phyloP scores from a whole-genome alignment of 768 basidiomycete genomes.

The Amanita polypyramis region DNA sequence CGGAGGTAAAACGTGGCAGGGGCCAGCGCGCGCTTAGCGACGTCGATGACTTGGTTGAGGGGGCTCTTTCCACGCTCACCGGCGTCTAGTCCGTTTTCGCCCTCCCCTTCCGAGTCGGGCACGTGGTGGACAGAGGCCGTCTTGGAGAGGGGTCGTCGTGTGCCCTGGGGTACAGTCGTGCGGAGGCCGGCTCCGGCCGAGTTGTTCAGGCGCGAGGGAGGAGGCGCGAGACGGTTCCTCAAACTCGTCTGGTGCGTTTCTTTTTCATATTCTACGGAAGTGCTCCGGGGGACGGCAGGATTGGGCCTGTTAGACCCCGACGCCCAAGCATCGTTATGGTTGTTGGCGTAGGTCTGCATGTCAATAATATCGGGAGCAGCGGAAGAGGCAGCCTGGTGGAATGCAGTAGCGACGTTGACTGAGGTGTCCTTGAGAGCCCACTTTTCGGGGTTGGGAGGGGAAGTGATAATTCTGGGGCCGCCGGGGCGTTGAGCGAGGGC shows the following conservation, averaged over 20 bases:
- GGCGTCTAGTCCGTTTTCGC: constrained; percentile 20
- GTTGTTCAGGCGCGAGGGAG: constrained; percentile 36
- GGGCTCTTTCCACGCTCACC: constrained; percentile 58
- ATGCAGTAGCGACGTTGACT: constrained; percentile 78
- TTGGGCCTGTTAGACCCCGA: constrained; percentile 42
- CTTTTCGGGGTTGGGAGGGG: constrained; percentile 51
- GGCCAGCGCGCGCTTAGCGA: constrained; percentile 39
- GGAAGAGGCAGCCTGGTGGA: constrained; percentile 53
- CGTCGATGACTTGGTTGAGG: constrained; percentile 47
- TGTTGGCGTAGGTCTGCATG: constrained; percentile 28
- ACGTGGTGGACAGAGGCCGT: constrained; percentile 42
- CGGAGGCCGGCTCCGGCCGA: constrained; percentile 13
- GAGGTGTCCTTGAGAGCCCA: constrained; percentile 77
- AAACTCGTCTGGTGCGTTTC: constrained; percentile 41
- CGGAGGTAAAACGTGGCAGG: constrained; percentile 59
- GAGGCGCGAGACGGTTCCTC: constrained; percentile 47
- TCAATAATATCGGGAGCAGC: constrained; percentile 11
- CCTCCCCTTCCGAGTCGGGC: constrained; percentile 61
- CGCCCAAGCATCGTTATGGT: constrained; percentile 59
- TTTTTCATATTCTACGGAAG: constrained; percentile 73
- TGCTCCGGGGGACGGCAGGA: constrained; percentile 50
- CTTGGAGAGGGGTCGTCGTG: constrained; percentile 45
- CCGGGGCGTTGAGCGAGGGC: constrained; percentile 20
- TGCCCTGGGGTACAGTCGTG: constrained; percentile 15
- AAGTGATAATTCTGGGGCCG: constrained; percentile 32